Evolutionary conservation across 2,329 filamentous ascomycete genomes (phyloP).

Genomic region (Colletotrichum sp.): DNA sequence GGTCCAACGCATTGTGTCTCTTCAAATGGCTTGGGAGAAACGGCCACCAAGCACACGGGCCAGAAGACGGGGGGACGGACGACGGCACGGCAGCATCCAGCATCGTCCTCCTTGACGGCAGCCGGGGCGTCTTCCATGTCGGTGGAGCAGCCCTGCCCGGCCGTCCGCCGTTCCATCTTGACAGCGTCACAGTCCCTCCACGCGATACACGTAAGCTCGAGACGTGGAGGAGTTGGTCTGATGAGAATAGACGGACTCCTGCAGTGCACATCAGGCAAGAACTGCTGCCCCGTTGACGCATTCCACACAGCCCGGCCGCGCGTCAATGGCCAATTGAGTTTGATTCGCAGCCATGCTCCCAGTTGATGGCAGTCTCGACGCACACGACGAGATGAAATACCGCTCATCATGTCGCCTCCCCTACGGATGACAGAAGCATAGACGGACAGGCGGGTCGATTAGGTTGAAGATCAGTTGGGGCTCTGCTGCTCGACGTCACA

Average conservation of each 20-base stretch:
- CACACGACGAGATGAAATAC: neutral
- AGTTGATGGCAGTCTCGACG: neutral
- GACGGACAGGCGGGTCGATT: neutral
- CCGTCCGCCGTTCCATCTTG: neutral
- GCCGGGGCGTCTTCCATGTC: neutral
- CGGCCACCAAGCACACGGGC: neutral
- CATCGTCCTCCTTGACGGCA: neutral
- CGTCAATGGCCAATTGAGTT: conserved; percentile 14
- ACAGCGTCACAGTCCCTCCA: neutral
- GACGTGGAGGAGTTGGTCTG: neutral
- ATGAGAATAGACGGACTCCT: neutral
- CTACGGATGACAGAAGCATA: conserved; percentile 15
- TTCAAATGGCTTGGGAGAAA: neutral
- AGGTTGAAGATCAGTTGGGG: neutral
- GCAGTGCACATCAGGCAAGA: neutral
- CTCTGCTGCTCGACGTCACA: neutral
- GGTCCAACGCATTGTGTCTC: neutral
- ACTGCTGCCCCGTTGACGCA: neutral
- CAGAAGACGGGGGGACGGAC: neutral
- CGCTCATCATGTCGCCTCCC: neutral
- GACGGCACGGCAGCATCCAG: neutral
- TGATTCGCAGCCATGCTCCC: conserved; percentile 7
- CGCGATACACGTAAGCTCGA: neutral
- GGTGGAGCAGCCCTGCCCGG: neutral
- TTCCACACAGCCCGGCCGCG: neutral